Percentiles rank a stretch among this genome's conserved stretches.
phyloP scores from a whole-genome alignment of 2,329 filamentous ascomycete species.

The Sporothrix humicola region DNA sequence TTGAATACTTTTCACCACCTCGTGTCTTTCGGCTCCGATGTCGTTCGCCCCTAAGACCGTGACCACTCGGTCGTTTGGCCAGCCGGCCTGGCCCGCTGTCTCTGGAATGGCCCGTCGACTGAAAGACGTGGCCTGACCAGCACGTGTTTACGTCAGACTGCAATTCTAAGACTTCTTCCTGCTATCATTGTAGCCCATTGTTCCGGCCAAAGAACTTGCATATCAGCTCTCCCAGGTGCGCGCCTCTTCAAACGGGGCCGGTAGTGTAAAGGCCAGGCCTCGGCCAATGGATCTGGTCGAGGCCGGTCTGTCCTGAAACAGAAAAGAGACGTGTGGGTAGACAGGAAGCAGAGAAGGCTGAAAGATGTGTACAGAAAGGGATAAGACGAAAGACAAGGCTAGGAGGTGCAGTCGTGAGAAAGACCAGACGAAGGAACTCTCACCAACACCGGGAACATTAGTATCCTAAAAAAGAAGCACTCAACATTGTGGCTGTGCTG shows the following conservation, averaged over 20 bases:
- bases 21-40: too few species aligned
- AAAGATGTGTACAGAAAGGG: background rate
- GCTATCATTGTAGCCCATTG: background rate
- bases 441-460: background rate
- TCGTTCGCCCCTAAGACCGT: too few species aligned
- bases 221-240: background rate
- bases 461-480: background rate
- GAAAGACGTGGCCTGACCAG: too few species aligned
- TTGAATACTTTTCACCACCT: too few species aligned
- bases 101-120: too few species aligned
- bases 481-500: background rate
- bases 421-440: background rate
- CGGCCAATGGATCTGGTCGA: background rate
- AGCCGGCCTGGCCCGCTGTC: too few species aligned
- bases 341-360: background rate
- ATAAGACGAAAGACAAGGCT: background rate
- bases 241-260: background rate
- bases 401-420: background rate
- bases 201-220: background rate
- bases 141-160: background rate
- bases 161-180: background rate
- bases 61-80: too few species aligned
- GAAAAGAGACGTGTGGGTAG: background rate
- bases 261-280: conserved; percentile 7
- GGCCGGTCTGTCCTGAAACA: background rate